phyloP scores from a whole-genome alignment of 2,329 filamentous ascomycete genomes.

The Alternaria metachromatica region DNA sequence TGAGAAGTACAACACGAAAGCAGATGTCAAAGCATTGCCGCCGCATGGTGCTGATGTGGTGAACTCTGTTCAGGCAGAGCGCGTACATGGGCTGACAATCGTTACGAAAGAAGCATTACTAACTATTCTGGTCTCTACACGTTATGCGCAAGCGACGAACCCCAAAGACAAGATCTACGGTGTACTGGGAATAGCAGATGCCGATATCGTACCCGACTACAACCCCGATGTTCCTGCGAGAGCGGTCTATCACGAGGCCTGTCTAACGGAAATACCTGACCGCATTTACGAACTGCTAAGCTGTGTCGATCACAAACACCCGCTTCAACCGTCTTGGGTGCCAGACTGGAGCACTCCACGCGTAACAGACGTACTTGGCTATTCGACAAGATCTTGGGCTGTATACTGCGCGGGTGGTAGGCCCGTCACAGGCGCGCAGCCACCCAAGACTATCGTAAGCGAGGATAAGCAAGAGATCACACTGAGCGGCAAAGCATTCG shows the following conservation, averaged over 20 bases:
- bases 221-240: slow-evolving; percentile 11
- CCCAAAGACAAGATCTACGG: slow-evolving; percentile 38
- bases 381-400: slow-evolving; percentile 26
- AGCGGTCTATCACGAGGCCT: slow-evolving; percentile 29
- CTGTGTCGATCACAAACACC: slow-evolving; percentile 31
- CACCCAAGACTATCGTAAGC: not conserved
- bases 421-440: not conserved
- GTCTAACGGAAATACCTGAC: slow-evolving; percentile 12
- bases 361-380: slow-evolving; percentile 28
- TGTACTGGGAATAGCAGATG: slow-evolving; percentile 25
- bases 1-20: not conserved
- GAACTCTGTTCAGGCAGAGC: slow-evolving; percentile 19
- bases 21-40: not conserved
- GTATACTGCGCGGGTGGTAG: slow-evolving; percentile 24
- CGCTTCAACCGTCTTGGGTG: slow-evolving; percentile 29
- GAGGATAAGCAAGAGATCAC: slow-evolving; percentile 14
- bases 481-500: slow-evolving; percentile 24
- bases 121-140: slow-evolving; percentile 21
- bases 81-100: slow-evolving; percentile 4
- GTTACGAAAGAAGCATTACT: slow-evolving; percentile 12
- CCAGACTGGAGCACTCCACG: slow-evolving; percentile 32
- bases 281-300: slow-evolving; percentile 20
- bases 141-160: slow-evolving; percentile 31
- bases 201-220: slow-evolving; percentile 22
- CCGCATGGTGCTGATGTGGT: slow-evolving; percentile 13